Evolutionary conservation across 83 land plant genomes (phyloP).

Genomic region (Picea abies): DNA sequence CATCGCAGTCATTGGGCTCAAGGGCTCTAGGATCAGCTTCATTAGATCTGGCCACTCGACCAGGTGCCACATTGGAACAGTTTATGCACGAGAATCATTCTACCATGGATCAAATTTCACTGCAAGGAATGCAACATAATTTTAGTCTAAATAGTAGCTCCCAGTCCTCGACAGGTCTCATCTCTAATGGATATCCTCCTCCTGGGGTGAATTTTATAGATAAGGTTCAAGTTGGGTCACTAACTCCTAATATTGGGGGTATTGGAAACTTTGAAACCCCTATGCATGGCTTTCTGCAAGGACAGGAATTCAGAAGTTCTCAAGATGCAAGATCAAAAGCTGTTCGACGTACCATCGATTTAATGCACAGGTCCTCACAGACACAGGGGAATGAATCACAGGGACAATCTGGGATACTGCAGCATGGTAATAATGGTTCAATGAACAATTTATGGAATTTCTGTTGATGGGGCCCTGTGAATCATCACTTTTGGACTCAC

Average conservation of each 20-base stretch:
- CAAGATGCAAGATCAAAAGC: slow-evolving; percentile 24
- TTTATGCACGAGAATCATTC: slow-evolving; percentile 17
- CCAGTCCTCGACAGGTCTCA: slow-evolving; percentile 21
- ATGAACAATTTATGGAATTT: slow-evolving; percentile 17
- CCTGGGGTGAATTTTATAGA: slow-evolving; percentile 22
- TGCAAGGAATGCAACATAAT: slow-evolving; percentile 20
- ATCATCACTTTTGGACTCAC: slow-evolving; percentile 8
- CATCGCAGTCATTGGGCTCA: slow-evolving; percentile 48
- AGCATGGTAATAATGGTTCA: slow-evolving; percentile 24
- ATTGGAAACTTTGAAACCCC: slow-evolving; percentile 25
- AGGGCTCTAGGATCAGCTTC: slow-evolving; percentile 32
- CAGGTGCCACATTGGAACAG: slow-evolving; percentile 20
- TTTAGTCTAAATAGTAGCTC: slow-evolving; percentile 18
- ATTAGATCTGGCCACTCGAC: slow-evolving; percentile 20
- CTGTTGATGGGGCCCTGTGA: slow-evolving; percentile 9
- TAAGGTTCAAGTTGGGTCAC: slow-evolving; percentile 27
- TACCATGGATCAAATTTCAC: slow-evolving; percentile 11
- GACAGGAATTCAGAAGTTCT: slow-evolving; percentile 20
- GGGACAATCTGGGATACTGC: slow-evolving; percentile 23
- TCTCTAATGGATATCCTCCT: slow-evolving; percentile 30
- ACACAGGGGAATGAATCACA: slow-evolving; percentile 36
- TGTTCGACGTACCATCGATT: slow-evolving; percentile 31
- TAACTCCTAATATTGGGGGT: slow-evolving; percentile 23
- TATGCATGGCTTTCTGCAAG: slow-evolving; percentile 19
- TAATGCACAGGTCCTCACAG: slow-evolving; percentile 40